A percentile compares a stretch with the other conserved stretches of the same genome.
Conservation (phyloP, 352 stramenopile species). For the Pythium folliculosum region DNA sequence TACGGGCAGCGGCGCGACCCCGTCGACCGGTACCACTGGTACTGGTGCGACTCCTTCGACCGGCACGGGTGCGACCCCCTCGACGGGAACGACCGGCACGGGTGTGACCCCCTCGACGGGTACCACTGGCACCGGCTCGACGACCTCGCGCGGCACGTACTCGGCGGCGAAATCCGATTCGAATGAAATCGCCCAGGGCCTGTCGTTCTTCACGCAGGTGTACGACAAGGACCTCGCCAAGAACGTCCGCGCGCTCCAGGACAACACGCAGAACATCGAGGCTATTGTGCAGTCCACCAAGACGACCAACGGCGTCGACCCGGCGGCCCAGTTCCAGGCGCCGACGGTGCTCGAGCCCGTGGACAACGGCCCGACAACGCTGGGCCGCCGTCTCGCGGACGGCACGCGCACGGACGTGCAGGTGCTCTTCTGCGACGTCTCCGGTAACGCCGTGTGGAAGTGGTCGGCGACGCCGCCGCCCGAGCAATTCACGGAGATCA, state of each 20-base stretch:
- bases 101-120: slow-evolving; percentile 7
- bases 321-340: slow-evolving; percentile 76
- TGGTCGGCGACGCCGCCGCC: slow-evolving; percentile 48
- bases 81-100: neutral
- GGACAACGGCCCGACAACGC: slow-evolving; percentile 31
- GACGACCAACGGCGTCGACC: slow-evolving; percentile 74
- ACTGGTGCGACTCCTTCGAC: slow-evolving; percentile 15
- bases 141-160: slow-evolving; percentile 1
- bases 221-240: slow-evolving; percentile 52
- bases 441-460: slow-evolving; percentile 77
- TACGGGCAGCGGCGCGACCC: neutral
- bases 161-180: slow-evolving; percentile 23
- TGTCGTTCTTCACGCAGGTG: slow-evolving; percentile 50
- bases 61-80: slow-evolving; percentile 24
- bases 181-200: slow-evolving; percentile 32
- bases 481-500: slow-evolving; percentile 30
- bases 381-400: slow-evolving; percentile 41
- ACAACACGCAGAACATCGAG: slow-evolving; percentile 54
- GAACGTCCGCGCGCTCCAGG: slow-evolving; percentile 48
- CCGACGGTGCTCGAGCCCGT: slow-evolving; percentile 47
- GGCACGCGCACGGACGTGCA: slow-evolving; percentile 46
- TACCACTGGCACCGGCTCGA: neutral
- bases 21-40: slow-evolving; percentile 7
- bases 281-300: slow-evolving; percentile 76
- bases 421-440: slow-evolving; percentile 67